Evolutionary conservation across 148 eudicot genomes (phyloP), one percentile per base, ranked within the genome.

Genomic region (Talinum fruticosum): DNA sequence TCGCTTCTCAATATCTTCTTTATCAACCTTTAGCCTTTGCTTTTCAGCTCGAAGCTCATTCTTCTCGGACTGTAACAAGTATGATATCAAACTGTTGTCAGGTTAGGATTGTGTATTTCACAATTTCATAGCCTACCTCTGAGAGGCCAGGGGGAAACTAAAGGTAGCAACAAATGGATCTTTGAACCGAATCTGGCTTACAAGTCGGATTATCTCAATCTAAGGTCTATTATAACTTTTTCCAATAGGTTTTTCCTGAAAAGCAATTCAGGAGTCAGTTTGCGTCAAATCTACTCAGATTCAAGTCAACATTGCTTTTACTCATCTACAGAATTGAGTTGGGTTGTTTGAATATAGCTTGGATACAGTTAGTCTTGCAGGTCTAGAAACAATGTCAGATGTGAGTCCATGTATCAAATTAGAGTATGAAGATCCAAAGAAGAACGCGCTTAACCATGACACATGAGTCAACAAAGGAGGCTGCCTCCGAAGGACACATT

Each of bases 41-140:
- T 91, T 91, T 80, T 91, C 91, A 61, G 82, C 88, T 2, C 91
- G 89, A 38, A 89, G 90, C 72, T 87, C 90, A 41, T 80, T 89
- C 85, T 91, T 91, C 91, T 91, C 93, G 3, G 82, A 85, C 96
- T 91, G 77, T 53, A 85, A 16, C 33, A 59, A 75, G 38, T 32
- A 51, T 21, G 32, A 38, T 69, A 32, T 18, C 10, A 36, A 44
- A 54, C 5, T 10, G n/a, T n/a, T n/a, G n/a, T n/a, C 6, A 23
- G n/a, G 64, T 35, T 24, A 66, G 21, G 18, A 34, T 21, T 41
- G 59, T 29, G 38, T 2, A 28, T 59, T 59, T 59, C 64, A 57
- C 26, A 57, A 7, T 23, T n/a, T 57, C 64, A 59, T n/a, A 59
- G 24, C 12, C 28, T 13, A 13, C 12, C 26, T n/a, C n/a, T n/a